phyloP scores from a whole-genome alignment of 768 basidiomycete genomes.

The Amanita subjunquillea region DNA sequence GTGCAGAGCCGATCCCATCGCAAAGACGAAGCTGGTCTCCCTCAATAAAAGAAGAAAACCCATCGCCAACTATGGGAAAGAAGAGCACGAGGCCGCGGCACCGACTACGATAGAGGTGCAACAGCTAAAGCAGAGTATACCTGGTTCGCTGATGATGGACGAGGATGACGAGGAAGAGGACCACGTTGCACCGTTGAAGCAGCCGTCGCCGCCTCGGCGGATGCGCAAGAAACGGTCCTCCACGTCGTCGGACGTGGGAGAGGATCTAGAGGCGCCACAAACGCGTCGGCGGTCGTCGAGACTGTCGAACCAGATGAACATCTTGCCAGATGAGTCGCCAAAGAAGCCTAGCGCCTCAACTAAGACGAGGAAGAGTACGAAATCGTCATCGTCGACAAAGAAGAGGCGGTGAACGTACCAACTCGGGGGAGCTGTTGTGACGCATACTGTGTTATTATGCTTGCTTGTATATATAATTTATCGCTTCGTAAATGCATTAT shows the following conservation, averaged over 20 bases:
- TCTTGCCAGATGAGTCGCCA: conserved; percentile 12
- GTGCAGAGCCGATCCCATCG: not conserved
- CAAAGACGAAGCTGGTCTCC: not conserved
- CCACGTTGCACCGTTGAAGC: conserved; percentile 27
- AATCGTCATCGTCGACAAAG: conserved; percentile 7
- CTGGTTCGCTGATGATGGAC: conserved; percentile 4
- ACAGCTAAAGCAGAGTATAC: conserved; percentile 4
- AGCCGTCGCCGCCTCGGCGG: conserved; percentile 19
- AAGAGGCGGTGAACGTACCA: conserved; percentile 9
- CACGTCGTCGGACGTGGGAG: conserved; percentile 20
- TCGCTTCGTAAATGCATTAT: not conserved
- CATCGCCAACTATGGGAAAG: conserved; percentile 2
- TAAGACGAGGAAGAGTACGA: conserved; percentile 14
- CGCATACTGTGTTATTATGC: not conserved
- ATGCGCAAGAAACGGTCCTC: conserved; percentile 19
- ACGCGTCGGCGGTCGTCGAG: conserved; percentile 36
- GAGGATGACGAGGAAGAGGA: conserved; percentile 25
- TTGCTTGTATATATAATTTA: conserved; percentile 4
- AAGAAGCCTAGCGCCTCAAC: conserved; percentile 12
- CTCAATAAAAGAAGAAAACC: not conserved
- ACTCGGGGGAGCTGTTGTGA: not conserved
- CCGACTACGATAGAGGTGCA: conserved; percentile 3
- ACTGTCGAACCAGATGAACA: conserved; percentile 18
- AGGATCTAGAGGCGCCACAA: conserved; percentile 23
- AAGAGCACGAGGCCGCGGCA: conserved; percentile 4